Evolutionary conservation across 2,329 filamentous ascomycete genomes (phyloP).

Genomic region (Cladophialophora immunda): DNA sequence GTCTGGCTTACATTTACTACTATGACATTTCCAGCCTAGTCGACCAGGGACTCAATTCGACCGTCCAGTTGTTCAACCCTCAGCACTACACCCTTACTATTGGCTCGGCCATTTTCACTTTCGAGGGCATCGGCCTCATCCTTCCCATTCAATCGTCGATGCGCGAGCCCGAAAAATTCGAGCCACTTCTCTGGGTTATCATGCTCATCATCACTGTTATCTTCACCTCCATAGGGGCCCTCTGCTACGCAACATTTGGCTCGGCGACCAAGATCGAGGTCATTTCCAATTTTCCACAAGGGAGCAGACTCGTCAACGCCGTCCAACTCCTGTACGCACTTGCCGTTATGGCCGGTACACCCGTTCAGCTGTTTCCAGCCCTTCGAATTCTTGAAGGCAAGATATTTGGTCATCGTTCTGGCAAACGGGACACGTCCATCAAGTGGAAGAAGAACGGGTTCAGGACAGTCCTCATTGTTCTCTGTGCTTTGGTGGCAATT

Average conservation of each 20-base stretch:
- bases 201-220: slow-evolving; percentile 78
- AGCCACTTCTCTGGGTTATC: slow-evolving; percentile 70
- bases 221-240: slow-evolving; percentile 75
- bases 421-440: slow-evolving; percentile 69
- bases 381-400: slow-evolving; percentile 74
- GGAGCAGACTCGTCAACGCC: slow-evolving; percentile 75
- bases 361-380: slow-evolving; percentile 78
- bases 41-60: slow-evolving; percentile 64
- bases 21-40: slow-evolving; percentile 70
- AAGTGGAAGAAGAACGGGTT: slow-evolving; percentile 82
- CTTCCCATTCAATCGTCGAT: slow-evolving; percentile 80
- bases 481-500: slow-evolving; percentile 70
- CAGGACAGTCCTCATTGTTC: slow-evolving; percentile 63
- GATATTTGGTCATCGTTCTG: slow-evolving; percentile 72
- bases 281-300: slow-evolving; percentile 78
- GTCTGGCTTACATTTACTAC: slow-evolving; percentile 76
- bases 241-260: slow-evolving; percentile 79
- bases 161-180: slow-evolving; percentile 73
- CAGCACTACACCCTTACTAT: slow-evolving; percentile 74
- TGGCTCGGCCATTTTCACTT: slow-evolving; percentile 78
- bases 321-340: slow-evolving; percentile 79
- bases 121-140: slow-evolving; percentile 80
- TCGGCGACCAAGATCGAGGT: slow-evolving; percentile 74
- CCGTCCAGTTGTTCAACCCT: slow-evolving; percentile 75
- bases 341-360: slow-evolving; percentile 76